Percentiles rank a stretch among this genome's conserved stretches.
Conservation (phyloP, 441 rosid species). For the Isatis lusitanica region DNA sequence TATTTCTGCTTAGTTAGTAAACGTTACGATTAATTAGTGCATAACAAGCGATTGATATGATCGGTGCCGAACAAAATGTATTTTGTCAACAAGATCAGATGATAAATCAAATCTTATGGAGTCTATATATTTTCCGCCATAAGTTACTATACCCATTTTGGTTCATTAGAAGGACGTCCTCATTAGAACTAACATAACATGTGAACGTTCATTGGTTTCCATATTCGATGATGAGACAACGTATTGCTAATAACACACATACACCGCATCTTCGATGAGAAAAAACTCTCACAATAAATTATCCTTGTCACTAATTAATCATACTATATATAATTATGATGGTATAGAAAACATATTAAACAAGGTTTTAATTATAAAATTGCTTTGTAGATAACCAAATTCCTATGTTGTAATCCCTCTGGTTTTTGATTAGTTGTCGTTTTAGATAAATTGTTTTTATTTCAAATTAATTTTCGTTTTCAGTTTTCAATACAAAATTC, state of each 20-base stretch:
- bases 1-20: background rate
- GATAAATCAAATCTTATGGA: background rate
- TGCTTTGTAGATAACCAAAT: background rate
- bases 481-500: too few relatives aligned
- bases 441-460: too few relatives aligned
- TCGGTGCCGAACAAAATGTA: slow-evolving; percentile 3
- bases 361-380: background rate
- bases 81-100: background rate
- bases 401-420: background rate
- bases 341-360: background rate
- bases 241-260: background rate
- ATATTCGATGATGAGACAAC: background rate
- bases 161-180: background rate
- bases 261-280: background rate
- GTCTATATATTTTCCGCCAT: background rate
- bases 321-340: background rate
- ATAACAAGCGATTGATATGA: slow-evolving; percentile 21
- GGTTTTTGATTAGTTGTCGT: too few relatives aligned
- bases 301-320: background rate
- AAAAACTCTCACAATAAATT: background rate
- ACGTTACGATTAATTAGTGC: slow-evolving; percentile 16
- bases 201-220: background rate
- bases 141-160: background rate
- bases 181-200: background rate
- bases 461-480: too few relatives aligned